Percentiles rank a stretch among this genome's conserved stretches.
phyloP scores from a whole-genome alignment of 805 yeast species.

The Candida ascalaphidarum region DNA sequence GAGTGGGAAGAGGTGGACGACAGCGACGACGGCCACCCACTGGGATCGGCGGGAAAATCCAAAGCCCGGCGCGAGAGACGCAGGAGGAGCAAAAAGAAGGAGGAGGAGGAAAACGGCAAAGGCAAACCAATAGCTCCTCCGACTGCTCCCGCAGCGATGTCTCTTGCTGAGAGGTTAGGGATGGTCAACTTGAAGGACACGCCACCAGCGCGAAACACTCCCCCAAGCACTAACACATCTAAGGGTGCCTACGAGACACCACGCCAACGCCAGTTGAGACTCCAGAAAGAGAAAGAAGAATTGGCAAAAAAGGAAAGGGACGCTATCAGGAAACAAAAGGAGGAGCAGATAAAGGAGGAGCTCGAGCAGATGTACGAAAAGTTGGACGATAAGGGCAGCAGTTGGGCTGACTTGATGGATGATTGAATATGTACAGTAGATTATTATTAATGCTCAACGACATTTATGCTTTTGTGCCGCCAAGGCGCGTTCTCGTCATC shows the following conservation, averaged over 20 bases:
- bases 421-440: too few relatives aligned
- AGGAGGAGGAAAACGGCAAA: constrained; percentile 1
- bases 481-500: constrained; percentile 7
- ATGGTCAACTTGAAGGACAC: too few relatives aligned
- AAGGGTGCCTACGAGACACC: too few relatives aligned
- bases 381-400: constrained; percentile 17
- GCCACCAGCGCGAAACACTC: too few relatives aligned
- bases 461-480: too few relatives aligned
- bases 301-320: constrained; percentile 5
- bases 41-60: constrained; percentile 3
- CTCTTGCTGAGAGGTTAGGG: too few relatives aligned
- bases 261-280: too few relatives aligned
- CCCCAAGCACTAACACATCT: too few relatives aligned
- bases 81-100: constrained; percentile 3
- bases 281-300: constrained; percentile 3
- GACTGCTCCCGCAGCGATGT: too few relatives aligned
- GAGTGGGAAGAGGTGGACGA: not conserved
- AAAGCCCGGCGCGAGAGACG: constrained; percentile 3
- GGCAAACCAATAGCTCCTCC: too few relatives aligned
- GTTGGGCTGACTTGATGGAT: constrained; percentile 27
- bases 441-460: too few relatives aligned
- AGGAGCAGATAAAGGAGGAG: constrained; percentile 15
- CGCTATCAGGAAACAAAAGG: constrained; percentile 1
- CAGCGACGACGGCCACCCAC: constrained; percentile 3
- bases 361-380: constrained; percentile 18